phyloP scores from a whole-genome alignment of 2,329 filamentous ascomycete species.

The Endoconidiophora polonica region DNA sequence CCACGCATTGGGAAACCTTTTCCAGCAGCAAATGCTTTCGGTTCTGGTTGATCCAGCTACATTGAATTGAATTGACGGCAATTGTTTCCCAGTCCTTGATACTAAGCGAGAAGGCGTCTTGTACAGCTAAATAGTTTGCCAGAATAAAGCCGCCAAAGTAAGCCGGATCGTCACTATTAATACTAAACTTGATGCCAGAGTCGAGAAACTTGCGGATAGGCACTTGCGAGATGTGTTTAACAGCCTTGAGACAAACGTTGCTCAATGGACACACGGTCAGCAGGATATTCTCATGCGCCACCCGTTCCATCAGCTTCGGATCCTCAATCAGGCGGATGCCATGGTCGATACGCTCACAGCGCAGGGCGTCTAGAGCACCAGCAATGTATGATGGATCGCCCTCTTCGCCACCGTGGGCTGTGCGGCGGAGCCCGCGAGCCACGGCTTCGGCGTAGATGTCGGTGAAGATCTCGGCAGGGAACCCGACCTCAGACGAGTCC shows the following conservation, averaged over 20 bases:
- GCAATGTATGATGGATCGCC: slow-evolving; percentile 50
- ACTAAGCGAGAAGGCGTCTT: slow-evolving; percentile 49
- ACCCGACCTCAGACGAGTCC: slow-evolving; percentile 45
- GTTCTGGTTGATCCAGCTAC: slow-evolving; percentile 50
- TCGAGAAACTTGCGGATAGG: slow-evolving; percentile 49
- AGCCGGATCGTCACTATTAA: slow-evolving; percentile 60
- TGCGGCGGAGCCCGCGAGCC: slow-evolving; percentile 39
- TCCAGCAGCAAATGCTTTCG: slow-evolving; percentile 43
- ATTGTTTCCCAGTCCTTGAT: slow-evolving; percentile 52
- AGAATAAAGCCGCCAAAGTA: slow-evolving; percentile 63
- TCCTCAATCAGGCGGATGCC: slow-evolving; percentile 51
- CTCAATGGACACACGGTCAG: slow-evolving; percentile 59
- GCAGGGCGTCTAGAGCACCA: slow-evolving; percentile 43
- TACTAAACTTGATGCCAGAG: slow-evolving; percentile 47
- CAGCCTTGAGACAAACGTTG: slow-evolving; percentile 35
- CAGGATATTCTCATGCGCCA: slow-evolving; percentile 41
- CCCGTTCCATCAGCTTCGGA: slow-evolving; percentile 35
- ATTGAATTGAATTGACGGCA: slow-evolving; percentile 42
- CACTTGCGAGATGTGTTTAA: slow-evolving; percentile 19
- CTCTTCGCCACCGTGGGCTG: slow-evolving; percentile 63
- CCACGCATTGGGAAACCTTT: slow-evolving; percentile 22
- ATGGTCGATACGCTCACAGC: slow-evolving; percentile 55
- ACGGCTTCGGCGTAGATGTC: slow-evolving; percentile 41
- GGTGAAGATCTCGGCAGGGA: slow-evolving; percentile 42
- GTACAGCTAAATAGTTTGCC: slow-evolving; percentile 57